Evolutionary conservation across 2,329 filamentous ascomycete genomes (phyloP).

Genomic region (Phyllosticta citriasiana): DNA sequence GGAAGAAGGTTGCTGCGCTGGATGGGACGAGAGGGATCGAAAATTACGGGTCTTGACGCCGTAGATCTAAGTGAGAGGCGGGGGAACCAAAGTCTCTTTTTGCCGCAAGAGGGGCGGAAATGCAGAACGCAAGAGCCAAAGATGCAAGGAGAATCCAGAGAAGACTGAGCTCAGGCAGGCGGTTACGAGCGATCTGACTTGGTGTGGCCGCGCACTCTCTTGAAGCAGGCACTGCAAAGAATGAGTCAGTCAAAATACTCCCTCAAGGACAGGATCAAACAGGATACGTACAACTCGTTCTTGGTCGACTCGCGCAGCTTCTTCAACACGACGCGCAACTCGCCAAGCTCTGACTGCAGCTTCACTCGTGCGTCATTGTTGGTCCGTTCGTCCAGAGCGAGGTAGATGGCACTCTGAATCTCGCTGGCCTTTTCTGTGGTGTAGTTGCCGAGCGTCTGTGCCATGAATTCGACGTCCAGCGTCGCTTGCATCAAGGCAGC

Average conservation of each 20-base stretch:
- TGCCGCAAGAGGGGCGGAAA: background rate
- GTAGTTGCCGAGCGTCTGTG: conserved; percentile 84
- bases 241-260: background rate
- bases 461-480: conserved; percentile 91
- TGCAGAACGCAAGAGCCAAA: background rate
- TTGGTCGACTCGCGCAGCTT: conserved; percentile 31
- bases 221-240: conserved; percentile 8
- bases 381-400: conserved; percentile 79
- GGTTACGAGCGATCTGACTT: conserved; percentile 4
- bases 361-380: conserved; percentile 73
- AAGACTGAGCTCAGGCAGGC: background rate
- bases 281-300: conserved; percentile 22
- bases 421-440: conserved; percentile 73
- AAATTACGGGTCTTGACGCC: too few species aligned
- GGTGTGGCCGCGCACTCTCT: conserved; percentile 4
- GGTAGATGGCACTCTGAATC: conserved; percentile 81
- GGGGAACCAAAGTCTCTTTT: too few species aligned
- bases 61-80: too few species aligned
- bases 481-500: conserved; percentile 91
- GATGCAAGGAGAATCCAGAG: background rate
- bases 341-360: conserved; percentile 78
- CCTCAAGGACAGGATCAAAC: background rate
- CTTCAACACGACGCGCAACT: conserved; percentile 83
- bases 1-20: too few species aligned
- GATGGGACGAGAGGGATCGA: too few species aligned